phyloP scores from a whole-genome alignment of 1,284 basidiomycete genomes.

The Boletus sp. region DNA sequence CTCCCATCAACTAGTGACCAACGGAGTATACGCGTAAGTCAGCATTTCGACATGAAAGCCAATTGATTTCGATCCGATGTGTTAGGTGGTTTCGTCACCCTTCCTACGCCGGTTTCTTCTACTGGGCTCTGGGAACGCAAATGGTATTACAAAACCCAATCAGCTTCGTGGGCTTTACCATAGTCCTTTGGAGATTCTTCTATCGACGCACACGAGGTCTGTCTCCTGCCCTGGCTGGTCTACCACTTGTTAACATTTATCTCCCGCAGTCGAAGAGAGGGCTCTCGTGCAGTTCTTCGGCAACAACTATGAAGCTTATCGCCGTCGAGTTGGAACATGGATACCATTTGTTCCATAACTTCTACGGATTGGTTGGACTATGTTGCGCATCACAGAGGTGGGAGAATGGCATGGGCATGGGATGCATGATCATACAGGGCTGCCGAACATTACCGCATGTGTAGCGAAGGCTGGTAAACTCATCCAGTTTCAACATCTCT shows the following conservation, averaged over 20 bases:
- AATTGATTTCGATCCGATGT: constrained; percentile 9
- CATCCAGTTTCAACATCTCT: constrained; percentile 24
- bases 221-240: constrained; percentile 34
- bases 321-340: constrained; percentile 66
- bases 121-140: constrained; percentile 97
- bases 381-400: constrained; percentile 3
- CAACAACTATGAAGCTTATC: constrained; percentile 73
- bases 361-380: constrained; percentile 16
- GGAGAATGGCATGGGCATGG: constrained; percentile 25
- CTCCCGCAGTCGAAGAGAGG: constrained; percentile 67
- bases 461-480: constrained; percentile 17
- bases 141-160: constrained; percentile 89
- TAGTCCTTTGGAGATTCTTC: constrained; percentile 88
- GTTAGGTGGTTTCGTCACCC: constrained; percentile 90
- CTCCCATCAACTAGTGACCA: constrained; percentile 81
- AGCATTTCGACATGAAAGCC: not conserved
- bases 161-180: constrained; percentile 64
- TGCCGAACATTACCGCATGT: constrained; percentile 29
- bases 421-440: constrained; percentile 37
- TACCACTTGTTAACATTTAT: constrained; percentile 9
- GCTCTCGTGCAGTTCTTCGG: constrained; percentile 83
- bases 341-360: constrained; percentile 70
- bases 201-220: constrained; percentile 76
- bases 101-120: constrained; percentile 97
- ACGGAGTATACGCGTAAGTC: constrained; percentile 83